Evolutionary conservation across 345 rosid species (phyloP).

Genomic region (Rhodamnia argentea): DNA sequence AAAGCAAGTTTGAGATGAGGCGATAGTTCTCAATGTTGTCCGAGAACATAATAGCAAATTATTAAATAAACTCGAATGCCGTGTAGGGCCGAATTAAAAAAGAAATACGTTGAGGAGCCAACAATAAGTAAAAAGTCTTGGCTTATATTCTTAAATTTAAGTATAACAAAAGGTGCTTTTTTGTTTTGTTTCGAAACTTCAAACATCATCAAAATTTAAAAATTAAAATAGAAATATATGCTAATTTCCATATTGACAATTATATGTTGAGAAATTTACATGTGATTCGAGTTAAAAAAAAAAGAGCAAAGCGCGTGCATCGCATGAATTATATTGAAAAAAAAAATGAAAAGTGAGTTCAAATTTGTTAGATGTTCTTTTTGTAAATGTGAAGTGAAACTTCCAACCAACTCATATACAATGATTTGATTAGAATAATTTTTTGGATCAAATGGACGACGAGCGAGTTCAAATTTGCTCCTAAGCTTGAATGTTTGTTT

Average conservation of each 20-base stretch:
- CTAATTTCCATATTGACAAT: background rate
- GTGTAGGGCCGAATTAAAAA: fast-evolving
- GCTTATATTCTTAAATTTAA: background rate
- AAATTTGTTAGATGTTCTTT: background rate
- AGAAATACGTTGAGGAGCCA: fast-evolving
- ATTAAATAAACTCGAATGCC: background rate
- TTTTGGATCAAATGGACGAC: background rate
- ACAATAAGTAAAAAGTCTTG: background rate
- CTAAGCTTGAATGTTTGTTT: too few species aligned
- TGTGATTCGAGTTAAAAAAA: background rate
- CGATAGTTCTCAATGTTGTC: too few species aligned
- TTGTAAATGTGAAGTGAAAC: background rate
- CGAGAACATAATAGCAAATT: too few species aligned
- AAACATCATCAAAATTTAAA: too few species aligned
- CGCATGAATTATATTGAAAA: background rate
- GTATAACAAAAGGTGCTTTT: background rate
- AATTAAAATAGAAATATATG: too few species aligned
- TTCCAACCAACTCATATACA: background rate
- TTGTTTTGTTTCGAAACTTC: background rate
- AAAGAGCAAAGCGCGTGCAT: background rate
- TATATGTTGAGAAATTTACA: fast-evolving
- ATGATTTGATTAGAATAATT: background rate
- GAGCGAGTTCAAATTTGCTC: too few species aligned
- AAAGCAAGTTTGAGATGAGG: too few species aligned
- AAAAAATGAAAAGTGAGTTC: background rate